These are phyloP conservation scores for Amanita polypyramis DNA, from an alignment of 768 basidiomycete species.

Conservation along the genomic window DNA sequence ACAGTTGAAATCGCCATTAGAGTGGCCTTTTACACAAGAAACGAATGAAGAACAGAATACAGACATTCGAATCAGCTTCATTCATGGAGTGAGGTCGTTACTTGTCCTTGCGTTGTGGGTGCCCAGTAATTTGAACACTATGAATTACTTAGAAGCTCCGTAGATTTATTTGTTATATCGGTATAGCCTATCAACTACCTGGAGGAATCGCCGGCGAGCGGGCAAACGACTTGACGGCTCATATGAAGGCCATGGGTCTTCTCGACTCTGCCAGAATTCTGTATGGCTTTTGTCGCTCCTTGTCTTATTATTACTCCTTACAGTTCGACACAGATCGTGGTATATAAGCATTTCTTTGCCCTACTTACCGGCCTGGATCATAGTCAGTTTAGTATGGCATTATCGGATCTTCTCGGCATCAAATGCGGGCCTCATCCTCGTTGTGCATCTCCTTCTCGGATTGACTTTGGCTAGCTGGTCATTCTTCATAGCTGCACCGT, in stretches of 20 bases:
- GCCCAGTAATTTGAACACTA: background rate
- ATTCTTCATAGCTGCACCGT: slow-evolving; percentile 58
- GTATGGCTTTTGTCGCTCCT: slow-evolving; percentile 20
- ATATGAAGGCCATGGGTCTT: slow-evolving; percentile 77
- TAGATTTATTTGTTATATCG: slow-evolving; percentile 63
- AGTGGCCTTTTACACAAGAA: slow-evolving; percentile 65
- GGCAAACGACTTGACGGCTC: slow-evolving; percentile 50
- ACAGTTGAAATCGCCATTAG: slow-evolving; percentile 43
- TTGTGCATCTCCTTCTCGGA: slow-evolving; percentile 57
- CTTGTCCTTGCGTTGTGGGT: slow-evolving; percentile 60
- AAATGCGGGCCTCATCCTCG: slow-evolving; percentile 46
- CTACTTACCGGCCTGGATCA: slow-evolving; percentile 72
- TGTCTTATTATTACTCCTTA: slow-evolving; percentile 5
- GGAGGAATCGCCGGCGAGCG: slow-evolving; percentile 61
- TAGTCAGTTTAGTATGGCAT: slow-evolving; percentile 56
- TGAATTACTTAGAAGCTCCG: background rate
- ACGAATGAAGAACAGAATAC: slow-evolving; percentile 56
- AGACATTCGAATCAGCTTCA: slow-evolving; percentile 46
- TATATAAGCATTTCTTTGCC: slow-evolving; percentile 52
- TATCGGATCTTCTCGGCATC: slow-evolving; percentile 55
- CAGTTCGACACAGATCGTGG: slow-evolving; percentile 48
- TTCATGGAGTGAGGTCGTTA: slow-evolving; percentile 48
- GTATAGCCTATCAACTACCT: slow-evolving; percentile 70
- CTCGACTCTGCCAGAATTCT: slow-evolving; percentile 57
- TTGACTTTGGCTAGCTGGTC: slow-evolving; percentile 62